Evolutionary conservation across 108 stramenopile species (phyloP).

Genomic region (Epithemia pelagica): DNA sequence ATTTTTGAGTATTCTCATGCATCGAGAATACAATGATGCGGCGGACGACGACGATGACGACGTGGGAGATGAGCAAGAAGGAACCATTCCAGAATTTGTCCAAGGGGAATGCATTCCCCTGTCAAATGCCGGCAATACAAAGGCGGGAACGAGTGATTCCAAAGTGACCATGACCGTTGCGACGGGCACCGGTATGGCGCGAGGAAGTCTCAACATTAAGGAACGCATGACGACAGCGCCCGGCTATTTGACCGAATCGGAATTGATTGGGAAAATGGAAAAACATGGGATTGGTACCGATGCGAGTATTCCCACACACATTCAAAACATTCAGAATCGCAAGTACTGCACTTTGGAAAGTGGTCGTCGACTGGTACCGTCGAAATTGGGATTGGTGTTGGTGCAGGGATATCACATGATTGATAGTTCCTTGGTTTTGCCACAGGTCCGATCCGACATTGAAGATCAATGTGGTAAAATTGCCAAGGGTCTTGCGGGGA

Average conservation of each 20-base stretch:
- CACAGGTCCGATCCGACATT: slow-evolving; percentile 81
- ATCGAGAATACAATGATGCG: slow-evolving; percentile 80
- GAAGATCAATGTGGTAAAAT: slow-evolving; percentile 85
- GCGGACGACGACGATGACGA: slow-evolving; percentile 36
- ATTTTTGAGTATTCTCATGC: slow-evolving; percentile 70
- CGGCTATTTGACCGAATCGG: slow-evolving; percentile 79
- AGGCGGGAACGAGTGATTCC: slow-evolving; percentile 10
- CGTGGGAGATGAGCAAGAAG: slow-evolving; percentile 67
- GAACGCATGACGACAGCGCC: slow-evolving; percentile 86
- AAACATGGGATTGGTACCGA: slow-evolving; percentile 87
- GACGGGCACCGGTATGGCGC: slow-evolving; percentile 31
- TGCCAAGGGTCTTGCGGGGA: slow-evolving; percentile 71
- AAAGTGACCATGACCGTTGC: slow-evolving; percentile 50
- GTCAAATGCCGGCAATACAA: not conserved
- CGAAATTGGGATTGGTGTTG: slow-evolving; percentile 81
- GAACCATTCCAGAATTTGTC: slow-evolving; percentile 66
- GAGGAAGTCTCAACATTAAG: slow-evolving; percentile 66
- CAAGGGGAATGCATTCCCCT: slow-evolving; percentile 59
- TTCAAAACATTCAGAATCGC: slow-evolving; percentile 84
- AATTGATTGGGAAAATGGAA: slow-evolving; percentile 87
- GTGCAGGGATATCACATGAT: slow-evolving; percentile 85
- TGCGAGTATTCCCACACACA: slow-evolving; percentile 79
- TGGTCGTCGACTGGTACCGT: slow-evolving; percentile 73
- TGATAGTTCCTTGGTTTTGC: slow-evolving; percentile 82
- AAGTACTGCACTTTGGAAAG: slow-evolving; percentile 77